Conservation (phyloP, 2,329 filamentous ascomycete genomes). For the Paraphoma sp. region DNA sequence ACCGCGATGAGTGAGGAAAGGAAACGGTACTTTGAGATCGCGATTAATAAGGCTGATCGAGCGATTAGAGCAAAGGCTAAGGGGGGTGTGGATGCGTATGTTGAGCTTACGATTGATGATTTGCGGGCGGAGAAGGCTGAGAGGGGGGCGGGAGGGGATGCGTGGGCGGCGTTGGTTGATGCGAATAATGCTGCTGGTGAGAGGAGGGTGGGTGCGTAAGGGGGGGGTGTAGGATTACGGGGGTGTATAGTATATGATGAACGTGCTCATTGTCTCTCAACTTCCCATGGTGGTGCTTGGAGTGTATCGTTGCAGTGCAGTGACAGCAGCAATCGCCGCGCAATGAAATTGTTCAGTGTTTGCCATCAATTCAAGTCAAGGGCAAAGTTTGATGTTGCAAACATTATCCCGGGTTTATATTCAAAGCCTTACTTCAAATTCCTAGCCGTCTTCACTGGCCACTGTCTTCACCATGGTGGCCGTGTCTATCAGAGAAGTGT, state of each 20-base stretch:
- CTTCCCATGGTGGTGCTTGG: too few species aligned
- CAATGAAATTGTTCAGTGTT: too few species aligned
- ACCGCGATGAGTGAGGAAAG: constrained; percentile 13
- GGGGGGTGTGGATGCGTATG: constrained; percentile 22
- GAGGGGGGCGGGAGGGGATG: constrained; percentile 13
- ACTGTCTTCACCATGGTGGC: too few species aligned
- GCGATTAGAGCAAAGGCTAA: constrained; percentile 23
- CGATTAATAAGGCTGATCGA: constrained; percentile 27
- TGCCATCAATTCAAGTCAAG: too few species aligned
- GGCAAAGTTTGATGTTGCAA: too few species aligned
- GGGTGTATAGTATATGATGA: background rate
- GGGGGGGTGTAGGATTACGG: background rate
- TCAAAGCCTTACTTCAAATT: too few species aligned
- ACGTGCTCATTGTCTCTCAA: background rate
- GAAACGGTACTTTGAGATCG: constrained; percentile 19
- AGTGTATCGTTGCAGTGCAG: too few species aligned
- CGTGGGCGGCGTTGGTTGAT: constrained; percentile 23
- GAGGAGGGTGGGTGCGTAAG: constrained; percentile 7
- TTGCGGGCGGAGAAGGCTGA: background rate
- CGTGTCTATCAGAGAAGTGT: too few species aligned
- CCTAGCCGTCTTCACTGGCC: too few species aligned
- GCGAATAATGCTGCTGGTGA: constrained; percentile 14
- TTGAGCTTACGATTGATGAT: constrained; percentile 20
- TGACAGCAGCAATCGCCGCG: too few species aligned
- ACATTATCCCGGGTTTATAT: too few species aligned